Conservation (phyloP, 2,329 filamentous ascomycete species). For the Neonectria ditissima region DNA sequence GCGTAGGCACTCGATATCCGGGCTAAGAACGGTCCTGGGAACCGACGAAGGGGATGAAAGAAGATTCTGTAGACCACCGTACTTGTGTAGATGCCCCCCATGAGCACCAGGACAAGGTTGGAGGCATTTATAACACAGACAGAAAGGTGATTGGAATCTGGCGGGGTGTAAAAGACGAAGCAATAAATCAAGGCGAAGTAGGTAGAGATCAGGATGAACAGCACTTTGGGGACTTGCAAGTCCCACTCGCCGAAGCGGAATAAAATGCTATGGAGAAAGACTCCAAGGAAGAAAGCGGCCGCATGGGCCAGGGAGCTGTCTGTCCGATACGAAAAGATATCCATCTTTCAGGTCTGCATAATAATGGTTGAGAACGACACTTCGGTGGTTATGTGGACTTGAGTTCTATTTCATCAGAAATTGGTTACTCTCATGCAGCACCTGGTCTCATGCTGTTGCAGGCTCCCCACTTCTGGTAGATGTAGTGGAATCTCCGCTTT, state of each 20-base stretch:
- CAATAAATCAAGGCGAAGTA: not conserved
- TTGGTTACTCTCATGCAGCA: not conserved
- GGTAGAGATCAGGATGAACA: not conserved
- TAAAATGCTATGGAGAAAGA: constrained; percentile 1
- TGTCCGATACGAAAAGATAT: not conserved
- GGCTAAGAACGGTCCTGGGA: constrained; percentile 14
- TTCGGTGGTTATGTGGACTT: not conserved
- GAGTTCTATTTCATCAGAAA: not conserved
- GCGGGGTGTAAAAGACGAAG: not conserved
- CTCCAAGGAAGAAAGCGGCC: not conserved
- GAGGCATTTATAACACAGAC: not conserved
- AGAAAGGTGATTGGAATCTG: not conserved
- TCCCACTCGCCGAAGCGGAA: constrained; percentile 17
- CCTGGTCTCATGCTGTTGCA: not conserved
- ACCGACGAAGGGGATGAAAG: constrained; percentile 9
- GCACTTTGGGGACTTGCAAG: not conserved
- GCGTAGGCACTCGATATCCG: constrained; percentile 6
- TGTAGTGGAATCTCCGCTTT: too few species aligned
- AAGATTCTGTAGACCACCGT: constrained; percentile 2
- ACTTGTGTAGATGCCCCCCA: constrained; percentile 6
- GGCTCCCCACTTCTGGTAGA: not conserved
- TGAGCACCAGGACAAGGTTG: not conserved
- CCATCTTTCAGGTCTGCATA: not conserved
- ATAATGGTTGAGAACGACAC: not conserved
- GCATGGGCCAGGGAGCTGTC: not conserved